These are phyloP conservation scores for Vicia faba DNA, from an alignment of 306 rosid species.

Conservation along the genomic window DNA sequence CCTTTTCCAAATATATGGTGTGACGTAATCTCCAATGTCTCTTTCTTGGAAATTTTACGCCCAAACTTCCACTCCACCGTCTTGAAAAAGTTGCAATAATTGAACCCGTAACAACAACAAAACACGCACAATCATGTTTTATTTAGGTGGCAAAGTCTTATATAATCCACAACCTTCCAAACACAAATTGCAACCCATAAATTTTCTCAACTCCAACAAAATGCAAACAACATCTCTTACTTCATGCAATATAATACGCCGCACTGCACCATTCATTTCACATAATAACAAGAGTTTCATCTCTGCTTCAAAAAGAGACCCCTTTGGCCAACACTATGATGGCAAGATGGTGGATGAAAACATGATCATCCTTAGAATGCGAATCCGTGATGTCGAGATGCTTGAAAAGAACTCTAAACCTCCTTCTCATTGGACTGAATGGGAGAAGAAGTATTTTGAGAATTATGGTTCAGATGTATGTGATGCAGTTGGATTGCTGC, in stretches of 20 bases:
- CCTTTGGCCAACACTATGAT: conserved; percentile 41
- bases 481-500: conserved; percentile 54
- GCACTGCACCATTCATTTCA: conserved; percentile 2
- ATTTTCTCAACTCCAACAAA: not conserved
- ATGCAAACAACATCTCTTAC: conserved; percentile 39
- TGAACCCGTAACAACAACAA: not conserved
- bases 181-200: conserved; percentile 2
- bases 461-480: conserved; percentile 46
- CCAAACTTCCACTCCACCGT: conserved; percentile 41
- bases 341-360: conserved; percentile 59
- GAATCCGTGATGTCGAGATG: conserved; percentile 55
- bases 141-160: conserved; percentile 7
- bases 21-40: conserved; percentile 32
- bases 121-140: not conserved
- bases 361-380: conserved; percentile 60
- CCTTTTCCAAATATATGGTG: not conserved
- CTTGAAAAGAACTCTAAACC: conserved; percentile 11
- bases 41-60: conserved; percentile 33
- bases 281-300: conserved; percentile 11
- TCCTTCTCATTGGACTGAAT: conserved; percentile 50
- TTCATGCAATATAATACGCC: not conserved
- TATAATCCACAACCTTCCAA: conserved; percentile 15
- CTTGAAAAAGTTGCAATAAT: not conserved
- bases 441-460: conserved; percentile 58
- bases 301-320: conserved; percentile 43